A percentile compares a stretch with the other conserved stretches of the same genome.
Evolutionary conservation across 2,329 filamentous ascomycete genomes (phyloP).

Genomic region (Fusarium sp.): DNA sequence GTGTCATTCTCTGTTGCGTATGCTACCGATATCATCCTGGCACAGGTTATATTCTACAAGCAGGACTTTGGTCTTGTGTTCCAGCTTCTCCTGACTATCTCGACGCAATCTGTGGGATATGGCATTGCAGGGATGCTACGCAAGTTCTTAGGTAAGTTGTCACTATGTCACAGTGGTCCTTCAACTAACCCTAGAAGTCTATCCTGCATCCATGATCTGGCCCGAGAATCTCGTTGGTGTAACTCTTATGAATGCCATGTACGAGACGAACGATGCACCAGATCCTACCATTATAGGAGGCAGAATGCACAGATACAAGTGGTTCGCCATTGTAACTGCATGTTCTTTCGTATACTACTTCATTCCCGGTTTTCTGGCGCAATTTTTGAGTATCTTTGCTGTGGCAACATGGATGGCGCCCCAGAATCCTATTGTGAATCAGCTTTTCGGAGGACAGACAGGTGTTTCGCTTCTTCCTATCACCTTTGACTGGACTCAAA

Average conservation of each 20-base stretch:
- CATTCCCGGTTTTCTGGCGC: constrained; percentile 74
- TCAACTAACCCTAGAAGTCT: constrained; percentile 53
- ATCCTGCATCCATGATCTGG: constrained; percentile 79
- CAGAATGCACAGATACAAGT: constrained; percentile 70
- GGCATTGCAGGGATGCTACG: constrained; percentile 75
- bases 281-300: constrained; percentile 69
- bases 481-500: constrained; percentile 81
- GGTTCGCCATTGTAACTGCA: constrained; percentile 68
- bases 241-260: constrained; percentile 76
- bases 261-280: constrained; percentile 64
- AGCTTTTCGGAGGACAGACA: constrained; percentile 75
- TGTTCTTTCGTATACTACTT: constrained; percentile 73
- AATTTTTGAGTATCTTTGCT: constrained; percentile 75
- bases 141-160: constrained; percentile 64
- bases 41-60: constrained; percentile 76
- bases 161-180: accelerated
- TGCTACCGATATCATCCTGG: constrained; percentile 77
- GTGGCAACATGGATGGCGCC: constrained; percentile 78
- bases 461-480: constrained; percentile 75
- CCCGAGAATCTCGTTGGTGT: constrained; percentile 73
- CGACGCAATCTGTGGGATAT: constrained; percentile 75
- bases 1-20: constrained; percentile 76
- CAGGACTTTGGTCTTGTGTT: constrained; percentile 73
- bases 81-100: constrained; percentile 72
- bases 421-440: constrained; percentile 73